These are phyloP conservation scores for Mucor sp. DNA, from an alignment of 371 early-diverging fungal genomes.

Conservation along the genomic window DNA sequence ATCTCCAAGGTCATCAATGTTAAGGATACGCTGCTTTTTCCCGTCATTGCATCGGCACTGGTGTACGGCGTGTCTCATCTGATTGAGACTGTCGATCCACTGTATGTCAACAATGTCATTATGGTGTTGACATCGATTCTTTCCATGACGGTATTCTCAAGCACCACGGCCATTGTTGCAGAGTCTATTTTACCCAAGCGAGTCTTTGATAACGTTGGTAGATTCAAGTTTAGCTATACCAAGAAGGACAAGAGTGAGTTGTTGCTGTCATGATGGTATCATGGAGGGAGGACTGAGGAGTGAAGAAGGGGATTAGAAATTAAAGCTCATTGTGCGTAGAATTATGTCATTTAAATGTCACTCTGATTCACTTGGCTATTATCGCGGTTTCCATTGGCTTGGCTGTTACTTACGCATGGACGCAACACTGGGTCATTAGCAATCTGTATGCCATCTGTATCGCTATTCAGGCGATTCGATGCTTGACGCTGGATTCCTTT, in stretches of 20 bases:
- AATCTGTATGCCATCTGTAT: constrained; percentile 22
- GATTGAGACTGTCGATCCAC: constrained; percentile 2
- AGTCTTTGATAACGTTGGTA: background rate
- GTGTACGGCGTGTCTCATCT: constrained; percentile 7
- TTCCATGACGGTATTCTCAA: constrained; percentile 18
- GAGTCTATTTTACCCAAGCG: constrained; percentile 3
- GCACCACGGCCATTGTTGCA: constrained; percentile 7
- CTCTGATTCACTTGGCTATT: constrained; percentile 14
- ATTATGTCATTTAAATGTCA: constrained; percentile 25
- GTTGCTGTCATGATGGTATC: background rate
- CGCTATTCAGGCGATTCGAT: constrained; percentile 12
- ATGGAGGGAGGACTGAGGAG: background rate
- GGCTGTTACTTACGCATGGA: constrained; percentile 10
- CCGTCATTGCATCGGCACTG: constrained; percentile 13
- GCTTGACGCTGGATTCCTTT: constrained; percentile 48
- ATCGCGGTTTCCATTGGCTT: constrained; percentile 13
- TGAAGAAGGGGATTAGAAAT: background rate
- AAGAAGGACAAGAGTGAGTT: constrained; percentile 14
- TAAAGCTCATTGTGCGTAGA: constrained; percentile 3
- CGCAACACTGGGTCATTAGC: constrained; percentile 21
- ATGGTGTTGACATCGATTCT: constrained; percentile 4
- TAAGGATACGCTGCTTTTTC: constrained; percentile 17
- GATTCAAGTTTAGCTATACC: constrained; percentile 16
- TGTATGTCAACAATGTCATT: constrained; percentile 12
- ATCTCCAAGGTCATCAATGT: constrained; percentile 10